phyloP scores from a whole-genome alignment of 2,329 filamentous ascomycete genomes.

The Pseudogymnoascus pannorum region DNA sequence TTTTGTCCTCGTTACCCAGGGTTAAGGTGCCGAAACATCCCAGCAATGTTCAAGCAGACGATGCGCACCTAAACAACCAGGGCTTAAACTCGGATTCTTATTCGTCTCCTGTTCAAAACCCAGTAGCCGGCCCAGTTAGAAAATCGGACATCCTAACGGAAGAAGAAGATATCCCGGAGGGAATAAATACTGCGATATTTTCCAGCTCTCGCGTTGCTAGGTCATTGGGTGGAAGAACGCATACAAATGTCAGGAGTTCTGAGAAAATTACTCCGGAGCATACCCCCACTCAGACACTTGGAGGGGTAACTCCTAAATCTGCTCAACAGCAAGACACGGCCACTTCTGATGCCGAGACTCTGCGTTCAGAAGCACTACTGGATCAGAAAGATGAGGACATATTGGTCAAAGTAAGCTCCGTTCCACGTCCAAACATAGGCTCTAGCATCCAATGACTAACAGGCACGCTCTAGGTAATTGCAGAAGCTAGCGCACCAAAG shows the following conservation, averaged over 20 bases:
- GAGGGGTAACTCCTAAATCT: background rate
- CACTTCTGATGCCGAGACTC: background rate
- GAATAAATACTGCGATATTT: slow-evolving; percentile 54
- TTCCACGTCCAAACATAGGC: background rate
- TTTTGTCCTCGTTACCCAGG: slow-evolving; percentile 45
- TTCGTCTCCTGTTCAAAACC: slow-evolving; percentile 28
- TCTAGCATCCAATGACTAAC: slow-evolving; percentile 29
- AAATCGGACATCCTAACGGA: slow-evolving; percentile 24
- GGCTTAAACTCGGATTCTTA: slow-evolving; percentile 25
- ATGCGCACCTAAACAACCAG: slow-evolving; percentile 15
- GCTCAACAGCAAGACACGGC: background rate
- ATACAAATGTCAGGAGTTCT: slow-evolving; percentile 11
- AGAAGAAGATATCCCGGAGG: slow-evolving; percentile 45
- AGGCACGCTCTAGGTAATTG: slow-evolving; percentile 26
- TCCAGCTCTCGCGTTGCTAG: slow-evolving; percentile 51
- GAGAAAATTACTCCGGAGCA: background rate
- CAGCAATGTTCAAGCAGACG: slow-evolving; percentile 28
- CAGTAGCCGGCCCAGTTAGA: background rate
- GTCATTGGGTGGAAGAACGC: slow-evolving; percentile 42
- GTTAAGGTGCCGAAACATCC: slow-evolving; percentile 47
- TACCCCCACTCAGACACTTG: background rate
- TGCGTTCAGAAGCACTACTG: background rate
- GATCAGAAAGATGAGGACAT: background rate
- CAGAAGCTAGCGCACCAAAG: slow-evolving; percentile 20
- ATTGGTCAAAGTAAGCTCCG: background rate